Percentiles rank a stretch among this genome's conserved stretches.
phyloP scores from a whole-genome alignment of 2,329 filamentous ascomycete genomes.

The Leptoxyphium fumago region DNA sequence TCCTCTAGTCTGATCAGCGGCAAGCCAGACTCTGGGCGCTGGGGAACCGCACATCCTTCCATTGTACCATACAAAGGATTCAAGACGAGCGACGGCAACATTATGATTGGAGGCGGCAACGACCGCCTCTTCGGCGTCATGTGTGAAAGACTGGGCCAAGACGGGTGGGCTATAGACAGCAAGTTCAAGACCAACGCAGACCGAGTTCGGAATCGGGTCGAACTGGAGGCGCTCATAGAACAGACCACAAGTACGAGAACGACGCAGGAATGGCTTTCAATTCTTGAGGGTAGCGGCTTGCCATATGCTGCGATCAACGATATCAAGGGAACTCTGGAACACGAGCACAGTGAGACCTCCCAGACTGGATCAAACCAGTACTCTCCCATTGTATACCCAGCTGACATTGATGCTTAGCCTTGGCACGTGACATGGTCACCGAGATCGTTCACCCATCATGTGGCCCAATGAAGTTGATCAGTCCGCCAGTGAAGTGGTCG shows the following conservation, averaged over 20 bases:
- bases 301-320: constrained; percentile 94
- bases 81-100: constrained; percentile 47
- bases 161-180: constrained; percentile 43
- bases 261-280: constrained; percentile 72
- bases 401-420: constrained; percentile 27
- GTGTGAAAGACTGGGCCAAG: constrained; percentile 40
- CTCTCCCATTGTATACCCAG: not conserved
- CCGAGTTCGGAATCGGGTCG: constrained; percentile 53
- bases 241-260: constrained; percentile 58
- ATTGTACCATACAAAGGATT: constrained; percentile 92
- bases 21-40: constrained; percentile 72
- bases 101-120: constrained; percentile 50
- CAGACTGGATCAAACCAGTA: not conserved
- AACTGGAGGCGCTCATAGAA: constrained; percentile 69
- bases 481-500: constrained; percentile 89
- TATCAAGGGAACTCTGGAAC: constrained; percentile 67
- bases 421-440: constrained; percentile 75
- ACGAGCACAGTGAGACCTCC: constrained; percentile 54
- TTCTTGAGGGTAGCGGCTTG: constrained; percentile 83
- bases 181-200: constrained; percentile 45
- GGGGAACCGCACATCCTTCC: constrained; percentile 96
- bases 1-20: constrained; percentile 83
- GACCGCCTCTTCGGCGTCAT: constrained; percentile 47
- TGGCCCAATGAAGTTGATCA: constrained; percentile 77
- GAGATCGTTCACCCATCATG: constrained; percentile 73